Evolutionary conservation across 345 rosid species (phyloP).

Genomic region (Odontarrhena argentea): DNA sequence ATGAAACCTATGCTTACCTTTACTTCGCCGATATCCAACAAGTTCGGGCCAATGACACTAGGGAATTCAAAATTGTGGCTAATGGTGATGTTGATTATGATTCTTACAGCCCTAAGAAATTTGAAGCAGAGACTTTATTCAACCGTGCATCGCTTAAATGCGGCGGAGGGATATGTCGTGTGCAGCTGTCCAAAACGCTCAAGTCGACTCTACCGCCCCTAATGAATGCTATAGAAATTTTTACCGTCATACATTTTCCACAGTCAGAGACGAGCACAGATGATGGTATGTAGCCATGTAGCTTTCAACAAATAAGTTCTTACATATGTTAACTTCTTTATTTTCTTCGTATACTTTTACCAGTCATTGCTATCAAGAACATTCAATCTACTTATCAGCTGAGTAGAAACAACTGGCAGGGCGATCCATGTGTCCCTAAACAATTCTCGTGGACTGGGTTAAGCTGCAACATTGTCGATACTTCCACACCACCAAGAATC

Average conservation of each 20-base stretch:
- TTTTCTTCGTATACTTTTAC: neutral
- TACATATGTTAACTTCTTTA: neutral
- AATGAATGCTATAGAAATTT: slow-evolving; percentile 36
- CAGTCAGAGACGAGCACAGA: slow-evolving; percentile 33
- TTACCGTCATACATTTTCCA: slow-evolving; percentile 16
- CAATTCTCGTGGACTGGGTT: slow-evolving; percentile 42
- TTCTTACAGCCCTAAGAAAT: slow-evolving; percentile 18
- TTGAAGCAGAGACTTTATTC: slow-evolving; percentile 4
- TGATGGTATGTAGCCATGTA: slow-evolving; percentile 34
- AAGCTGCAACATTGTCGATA: slow-evolving; percentile 34
- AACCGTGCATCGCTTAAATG: neutral
- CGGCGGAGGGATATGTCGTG: slow-evolving; percentile 8
- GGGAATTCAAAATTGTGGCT: slow-evolving; percentile 27
- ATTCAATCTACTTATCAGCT: slow-evolving; percentile 44
- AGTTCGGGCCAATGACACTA: slow-evolving; percentile 32
- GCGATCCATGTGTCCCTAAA: slow-evolving; percentile 52
- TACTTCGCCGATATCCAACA: slow-evolving; percentile 46
- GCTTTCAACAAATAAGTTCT: neutral
- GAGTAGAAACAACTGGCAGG: slow-evolving; percentile 46
- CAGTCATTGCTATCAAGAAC: slow-evolving; percentile 46
- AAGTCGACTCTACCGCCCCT: slow-evolving; percentile 38
- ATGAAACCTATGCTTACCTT: slow-evolving; percentile 30
- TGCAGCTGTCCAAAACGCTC: slow-evolving; percentile 6
- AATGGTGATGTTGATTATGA: slow-evolving; percentile 25
- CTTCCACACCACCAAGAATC: slow-evolving; percentile 42